phyloP scores from a whole-genome alignment of 1,284 basidiomycete species.

The Moesziomyces parantarcticus region DNA sequence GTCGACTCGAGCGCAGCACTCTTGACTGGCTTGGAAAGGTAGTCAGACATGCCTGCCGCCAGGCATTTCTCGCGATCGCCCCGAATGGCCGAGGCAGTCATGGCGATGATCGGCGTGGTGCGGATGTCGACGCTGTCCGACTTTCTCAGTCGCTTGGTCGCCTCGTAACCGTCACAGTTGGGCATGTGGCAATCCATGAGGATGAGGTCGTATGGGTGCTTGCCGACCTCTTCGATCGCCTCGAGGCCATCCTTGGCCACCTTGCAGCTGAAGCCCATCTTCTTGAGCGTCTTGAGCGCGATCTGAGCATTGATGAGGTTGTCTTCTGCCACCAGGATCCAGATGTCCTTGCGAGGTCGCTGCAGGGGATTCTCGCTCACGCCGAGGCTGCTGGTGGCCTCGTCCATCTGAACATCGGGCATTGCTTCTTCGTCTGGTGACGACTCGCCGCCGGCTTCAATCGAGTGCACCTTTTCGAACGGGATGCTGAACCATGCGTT shows the following conservation, averaged over 20 bases:
- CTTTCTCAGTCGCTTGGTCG: constrained; percentile 53
- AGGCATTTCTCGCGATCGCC: constrained; percentile 64
- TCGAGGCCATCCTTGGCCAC: constrained; percentile 61
- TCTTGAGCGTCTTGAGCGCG: constrained; percentile 59
- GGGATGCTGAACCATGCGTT: constrained; percentile 63
- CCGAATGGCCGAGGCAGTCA: constrained; percentile 62
- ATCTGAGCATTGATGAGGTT: constrained; percentile 65
- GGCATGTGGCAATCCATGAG: constrained; percentile 62
- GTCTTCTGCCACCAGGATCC: constrained; percentile 65
- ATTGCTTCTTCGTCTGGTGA: constrained; percentile 34
- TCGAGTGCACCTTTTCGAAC: constrained; percentile 48
- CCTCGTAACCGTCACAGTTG: constrained; percentile 63
- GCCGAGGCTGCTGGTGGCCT: constrained; percentile 46
- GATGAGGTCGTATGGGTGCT: constrained; percentile 59
- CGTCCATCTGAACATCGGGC: constrained; percentile 40
- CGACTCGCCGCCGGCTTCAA: constrained; percentile 29
- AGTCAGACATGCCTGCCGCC: constrained; percentile 62
- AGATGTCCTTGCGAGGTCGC: constrained; percentile 59
- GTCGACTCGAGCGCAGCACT: constrained; percentile 56
- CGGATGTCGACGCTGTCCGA: constrained; percentile 55
- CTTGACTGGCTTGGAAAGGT: constrained; percentile 64
- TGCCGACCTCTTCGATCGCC: constrained; percentile 54
- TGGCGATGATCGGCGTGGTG: constrained; percentile 60
- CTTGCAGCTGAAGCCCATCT: constrained; percentile 65
- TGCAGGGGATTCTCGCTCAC: constrained; percentile 52